Conservation (phyloP, 208 protist genomes). For the Wallacemonas sp. region DNA sequence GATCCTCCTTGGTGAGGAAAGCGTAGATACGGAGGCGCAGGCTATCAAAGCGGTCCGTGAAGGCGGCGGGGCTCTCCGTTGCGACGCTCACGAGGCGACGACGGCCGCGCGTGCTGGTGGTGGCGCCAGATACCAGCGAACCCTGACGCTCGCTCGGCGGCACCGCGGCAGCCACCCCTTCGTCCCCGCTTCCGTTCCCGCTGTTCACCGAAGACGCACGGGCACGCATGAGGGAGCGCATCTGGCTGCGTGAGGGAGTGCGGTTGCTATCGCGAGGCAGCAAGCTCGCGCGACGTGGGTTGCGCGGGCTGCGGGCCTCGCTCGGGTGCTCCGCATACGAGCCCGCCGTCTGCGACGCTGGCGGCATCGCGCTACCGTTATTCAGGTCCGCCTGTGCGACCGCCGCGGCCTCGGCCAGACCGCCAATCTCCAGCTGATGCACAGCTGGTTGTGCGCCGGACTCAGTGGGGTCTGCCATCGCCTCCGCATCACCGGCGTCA, state of each 20-base stretch:
- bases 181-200: constrained; percentile 8
- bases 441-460: no score
- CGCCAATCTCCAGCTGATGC: no score
- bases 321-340: not conserved
- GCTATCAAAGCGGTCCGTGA: constrained; percentile 44
- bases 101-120: constrained; percentile 17
- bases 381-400: not conserved
- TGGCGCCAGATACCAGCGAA: constrained; percentile 5
- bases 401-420: no score
- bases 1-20: constrained; percentile 56
- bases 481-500: not conserved
- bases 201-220: constrained; percentile 22
- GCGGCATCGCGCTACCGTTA: not conserved
- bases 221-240: constrained; percentile 42
- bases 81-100: constrained; percentile 23
- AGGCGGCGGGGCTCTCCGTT: not conserved
- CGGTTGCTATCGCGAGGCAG: constrained; percentile 29
- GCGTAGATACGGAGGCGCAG: constrained; percentile 70
- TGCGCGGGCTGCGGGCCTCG: constrained; percentile 17
- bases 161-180: not conserved
- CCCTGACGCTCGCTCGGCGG: not conserved
- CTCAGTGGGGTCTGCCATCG: not conserved
- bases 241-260: constrained; percentile 44
- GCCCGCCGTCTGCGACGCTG: not conserved
- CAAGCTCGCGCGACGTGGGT: constrained; percentile 18